phyloP scores from a whole-genome alignment of 2,329 filamentous ascomycete genomes.

The Eutypa lata region DNA sequence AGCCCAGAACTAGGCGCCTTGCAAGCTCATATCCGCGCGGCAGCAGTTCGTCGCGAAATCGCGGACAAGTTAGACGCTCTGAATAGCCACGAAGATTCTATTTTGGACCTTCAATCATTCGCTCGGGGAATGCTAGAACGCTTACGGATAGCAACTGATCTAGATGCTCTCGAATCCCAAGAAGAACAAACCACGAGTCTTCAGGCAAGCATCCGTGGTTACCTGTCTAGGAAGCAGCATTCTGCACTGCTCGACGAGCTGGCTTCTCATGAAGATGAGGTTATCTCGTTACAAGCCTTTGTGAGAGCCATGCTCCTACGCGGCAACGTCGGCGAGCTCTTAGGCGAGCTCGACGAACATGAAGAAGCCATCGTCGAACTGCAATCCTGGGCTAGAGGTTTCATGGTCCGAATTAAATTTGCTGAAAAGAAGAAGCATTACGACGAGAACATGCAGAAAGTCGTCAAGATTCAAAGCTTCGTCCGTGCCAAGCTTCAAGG shows the following conservation, averaged over 20 bases:
- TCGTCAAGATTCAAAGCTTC: slow-evolving; percentile 98
- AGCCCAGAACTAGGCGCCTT: slow-evolving; percentile 44
- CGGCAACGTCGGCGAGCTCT: slow-evolving; percentile 66
- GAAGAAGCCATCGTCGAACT: slow-evolving; percentile 74
- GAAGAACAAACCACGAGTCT: slow-evolving; percentile 56
- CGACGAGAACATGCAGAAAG: slow-evolving; percentile 96
- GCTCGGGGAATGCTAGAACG: slow-evolving; percentile 62
- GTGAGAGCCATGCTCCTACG: slow-evolving; percentile 77
- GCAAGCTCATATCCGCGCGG: slow-evolving; percentile 19
- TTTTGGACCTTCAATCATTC: slow-evolving; percentile 54
- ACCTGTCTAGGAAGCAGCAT: slow-evolving; percentile 58
- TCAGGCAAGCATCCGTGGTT: slow-evolving; percentile 67
- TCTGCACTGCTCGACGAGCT: slow-evolving; percentile 66
- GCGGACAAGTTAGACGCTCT: slow-evolving; percentile 19
- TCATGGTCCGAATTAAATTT: slow-evolving; percentile 71
- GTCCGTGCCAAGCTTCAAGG: slow-evolving; percentile 92
- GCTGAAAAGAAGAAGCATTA: slow-evolving; percentile 85
- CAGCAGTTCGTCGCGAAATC: slow-evolving; percentile 21
- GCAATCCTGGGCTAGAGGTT: slow-evolving; percentile 71
- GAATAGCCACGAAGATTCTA: slow-evolving; percentile 32
- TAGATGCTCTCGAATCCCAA: slow-evolving; percentile 56
- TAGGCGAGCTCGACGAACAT: slow-evolving; percentile 77
- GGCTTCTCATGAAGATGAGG: slow-evolving; percentile 62
- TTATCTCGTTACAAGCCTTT: slow-evolving; percentile 70
- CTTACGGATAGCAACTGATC: slow-evolving; percentile 44